Base-by-base conservation (phyloP, 257 asterid genomes). In the Nicotiana paniculata region DNA sequence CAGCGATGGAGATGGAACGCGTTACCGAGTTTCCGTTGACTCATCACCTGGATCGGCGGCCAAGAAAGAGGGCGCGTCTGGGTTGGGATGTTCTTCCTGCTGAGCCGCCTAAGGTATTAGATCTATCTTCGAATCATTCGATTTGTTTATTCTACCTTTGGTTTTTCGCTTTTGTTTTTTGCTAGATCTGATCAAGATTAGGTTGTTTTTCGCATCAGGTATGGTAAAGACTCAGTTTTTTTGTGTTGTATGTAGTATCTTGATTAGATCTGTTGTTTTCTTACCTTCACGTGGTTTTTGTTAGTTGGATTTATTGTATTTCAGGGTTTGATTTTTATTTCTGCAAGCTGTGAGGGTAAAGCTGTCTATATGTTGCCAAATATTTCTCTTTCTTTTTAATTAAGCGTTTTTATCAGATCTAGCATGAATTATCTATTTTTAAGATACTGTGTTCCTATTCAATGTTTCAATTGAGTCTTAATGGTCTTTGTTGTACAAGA, bases 81-180 rank as follows among this genome's bases (percentile, higher is more conserved):
- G 99, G 97, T 15, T 95, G 99, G 99, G 98, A 93, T 82, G 97
- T 91, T 72, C 88, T 89, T 83, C 98, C 98, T 66, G 51, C 2
- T 43, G 91, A 88, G 57, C 88, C 84, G 37, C 89, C 92, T 35
- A 88, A 93, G 98, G 98, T 94, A 90, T 82, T 76, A 26, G 79
- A 74, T 89, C 86, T 61, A 55, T 86, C 85, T 81, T 74, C 3
- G 79, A 35, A 15, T 83, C 77, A 12, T 55, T 26, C 33, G 26
- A 9, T 54, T 26, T 59, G 32, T 76, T 33, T 11, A 46, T 62
- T 28, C 1, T 70, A 33, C 68, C 43, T 24, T 55, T 11, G 10
- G 10, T 84, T 79, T 51, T 64, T 82, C 83, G 76, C 9, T 81
- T 80, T 54, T 64, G 77, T 88, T 86, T 43, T 3, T 81, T 81